phyloP scores from a whole-genome alignment of 805 yeast genomes.

The Wickerhamiella azyma region DNA sequence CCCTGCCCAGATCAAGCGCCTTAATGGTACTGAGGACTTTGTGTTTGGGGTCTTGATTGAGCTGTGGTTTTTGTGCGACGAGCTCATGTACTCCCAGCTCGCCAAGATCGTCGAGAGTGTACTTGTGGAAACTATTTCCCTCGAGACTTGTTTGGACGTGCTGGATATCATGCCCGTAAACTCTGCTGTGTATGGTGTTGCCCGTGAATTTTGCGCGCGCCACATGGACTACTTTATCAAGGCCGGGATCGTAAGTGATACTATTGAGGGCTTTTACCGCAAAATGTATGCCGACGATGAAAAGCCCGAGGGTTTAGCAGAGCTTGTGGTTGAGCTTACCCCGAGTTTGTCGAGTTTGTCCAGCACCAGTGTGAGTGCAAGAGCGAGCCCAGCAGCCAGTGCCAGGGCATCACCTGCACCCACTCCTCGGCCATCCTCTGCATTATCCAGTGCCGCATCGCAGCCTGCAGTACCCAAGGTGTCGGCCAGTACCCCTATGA shows the following conservation, averaged over 20 bases:
- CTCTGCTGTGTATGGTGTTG: background rate
- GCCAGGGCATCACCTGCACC: background rate
- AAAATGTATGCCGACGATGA: background rate
- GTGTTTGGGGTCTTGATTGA: slow-evolving; percentile 10
- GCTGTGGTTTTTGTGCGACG: slow-evolving; percentile 16
- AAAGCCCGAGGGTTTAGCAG: background rate
- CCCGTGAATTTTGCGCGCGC: slow-evolving; percentile 6
- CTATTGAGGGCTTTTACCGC: slow-evolving; percentile 7
- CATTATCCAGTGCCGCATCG: background rate
- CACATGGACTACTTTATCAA: slow-evolving; percentile 11
- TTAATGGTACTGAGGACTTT: background rate
- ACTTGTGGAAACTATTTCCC: slow-evolving; percentile 13
- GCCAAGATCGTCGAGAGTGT: slow-evolving; percentile 11
- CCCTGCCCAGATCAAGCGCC: background rate
- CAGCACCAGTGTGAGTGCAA: background rate
- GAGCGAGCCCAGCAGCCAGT: background rate
- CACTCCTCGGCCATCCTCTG: background rate
- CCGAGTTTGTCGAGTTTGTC: background rate
- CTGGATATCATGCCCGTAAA: slow-evolving; percentile 3
- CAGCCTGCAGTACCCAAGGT: background rate
- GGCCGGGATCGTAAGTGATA: background rate
- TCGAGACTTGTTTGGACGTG: slow-evolving; percentile 12
- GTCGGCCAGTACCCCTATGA: background rate
- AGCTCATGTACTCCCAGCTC: slow-evolving; percentile 14
- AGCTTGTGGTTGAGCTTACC: background rate